These are phyloP conservation scores for Diplosphaera chodatii DNA, from an alignment of 139 green algal genomes.

Conservation along the genomic window DNA sequence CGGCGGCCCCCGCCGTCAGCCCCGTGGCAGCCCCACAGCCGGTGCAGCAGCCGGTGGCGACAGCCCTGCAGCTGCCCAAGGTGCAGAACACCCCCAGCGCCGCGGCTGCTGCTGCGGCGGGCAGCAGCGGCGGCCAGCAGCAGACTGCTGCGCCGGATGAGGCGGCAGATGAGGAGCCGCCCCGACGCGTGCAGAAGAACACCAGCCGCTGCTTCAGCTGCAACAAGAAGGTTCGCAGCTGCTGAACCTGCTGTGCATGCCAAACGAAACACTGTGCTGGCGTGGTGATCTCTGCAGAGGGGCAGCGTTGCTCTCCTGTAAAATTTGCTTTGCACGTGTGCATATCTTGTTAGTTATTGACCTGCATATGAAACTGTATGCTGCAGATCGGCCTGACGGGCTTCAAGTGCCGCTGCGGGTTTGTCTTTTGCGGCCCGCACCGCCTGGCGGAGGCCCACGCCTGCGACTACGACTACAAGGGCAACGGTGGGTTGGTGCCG, in stretches of 20 bases:
- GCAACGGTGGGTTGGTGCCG: too few relatives aligned
- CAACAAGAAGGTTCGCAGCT: constrained; percentile 38
- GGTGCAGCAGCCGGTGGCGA: background rate
- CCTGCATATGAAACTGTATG: background rate
- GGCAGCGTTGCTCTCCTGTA: too few relatives aligned
- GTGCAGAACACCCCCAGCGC: too few relatives aligned
- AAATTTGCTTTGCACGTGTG: too few relatives aligned
- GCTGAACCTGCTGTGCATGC: background rate
- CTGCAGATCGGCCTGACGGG: constrained; percentile 77
- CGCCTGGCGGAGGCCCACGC: constrained; percentile 63
- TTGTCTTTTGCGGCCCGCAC: constrained; percentile 71
- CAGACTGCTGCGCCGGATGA: background rate
- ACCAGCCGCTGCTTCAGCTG: constrained; percentile 38
- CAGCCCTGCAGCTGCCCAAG: background rate
- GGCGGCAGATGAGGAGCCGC: constrained; percentile 2
- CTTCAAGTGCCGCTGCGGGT: constrained; percentile 83
- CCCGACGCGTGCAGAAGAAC: constrained; percentile 5
- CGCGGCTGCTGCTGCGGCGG: background rate
- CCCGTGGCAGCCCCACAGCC: background rate
- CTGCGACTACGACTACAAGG: constrained; percentile 84
- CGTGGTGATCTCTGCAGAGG: background rate
- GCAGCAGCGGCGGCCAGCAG: background rate
- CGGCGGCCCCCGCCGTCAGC: constrained; percentile 6
- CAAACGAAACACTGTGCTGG: too few relatives aligned
- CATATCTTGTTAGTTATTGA: too few relatives aligned